These are phyloP conservation scores for Zea mays DNA, from an alignment of 176 grass and related monocot species.

Conservation along the genomic window Zm-B73-REFERENCE-NAM-5.0 NC_050097.1:194128001-194128500, in stretches of 20 bases:
- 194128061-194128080: constrained; percentile 82
- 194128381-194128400: constrained; percentile 53
- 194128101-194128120: constrained; percentile 68
- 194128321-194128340: constrained; percentile 1
- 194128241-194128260: constrained; percentile 49
- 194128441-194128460: constrained; percentile 64
- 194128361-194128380: constrained; percentile 68
- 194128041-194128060: constrained; percentile 83
- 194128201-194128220: constrained; percentile 57
- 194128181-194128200: constrained; percentile 70
- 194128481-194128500: constrained; percentile 67
- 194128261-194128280: constrained; percentile 33
- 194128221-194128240: constrained; percentile 82
- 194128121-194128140: constrained; percentile 65
- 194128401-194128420: constrained; percentile 61
- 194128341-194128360: constrained; percentile 23
- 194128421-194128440: constrained; percentile 66
- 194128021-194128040: constrained; percentile 73
- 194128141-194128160: constrained; percentile 57
- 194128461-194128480: constrained; percentile 67
- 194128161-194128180: constrained; percentile 57
- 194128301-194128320: not conserved
- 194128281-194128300: constrained; percentile 17
- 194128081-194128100: constrained; percentile 77
- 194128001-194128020: constrained; percentile 45